Conservation (phyloP, 345 rosid genomes). For the Sapria himalayana region DNA sequence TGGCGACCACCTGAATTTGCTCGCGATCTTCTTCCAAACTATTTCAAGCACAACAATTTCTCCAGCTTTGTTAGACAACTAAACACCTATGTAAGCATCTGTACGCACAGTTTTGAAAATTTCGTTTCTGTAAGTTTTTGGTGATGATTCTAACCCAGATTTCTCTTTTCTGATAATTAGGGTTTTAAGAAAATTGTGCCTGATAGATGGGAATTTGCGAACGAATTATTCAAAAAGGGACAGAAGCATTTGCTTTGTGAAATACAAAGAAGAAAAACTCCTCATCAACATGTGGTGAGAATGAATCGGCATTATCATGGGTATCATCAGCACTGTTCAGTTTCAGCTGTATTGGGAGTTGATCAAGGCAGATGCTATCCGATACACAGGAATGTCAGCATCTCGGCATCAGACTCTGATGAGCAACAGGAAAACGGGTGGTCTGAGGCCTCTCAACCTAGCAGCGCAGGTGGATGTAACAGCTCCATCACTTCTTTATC, state of each 20-base stretch:
- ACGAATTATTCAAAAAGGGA: conserved; percentile 80
- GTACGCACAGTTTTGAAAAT: not conserved
- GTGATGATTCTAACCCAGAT: not conserved
- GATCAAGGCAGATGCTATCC: conserved; percentile 26
- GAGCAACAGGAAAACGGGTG: conserved; percentile 27
- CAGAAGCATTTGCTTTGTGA: conserved; percentile 83
- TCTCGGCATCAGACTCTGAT: conserved; percentile 34
- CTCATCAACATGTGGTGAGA: conserved; percentile 43
- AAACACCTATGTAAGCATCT: conserved; percentile 57
- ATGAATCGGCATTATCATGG: conserved; percentile 25
- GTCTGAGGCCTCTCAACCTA: conserved; percentile 42
- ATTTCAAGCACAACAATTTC: conserved; percentile 96
- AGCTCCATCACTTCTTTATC: conserved; percentile 39
- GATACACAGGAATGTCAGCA: conserved; percentile 27
- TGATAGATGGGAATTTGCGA: conserved; percentile 95
- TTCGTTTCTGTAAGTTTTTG: not conserved
- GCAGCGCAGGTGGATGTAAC: conserved; percentile 8
- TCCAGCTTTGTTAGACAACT: conserved; percentile 96
- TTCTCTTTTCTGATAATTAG: conserved; percentile 13
- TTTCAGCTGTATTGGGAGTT: conserved; percentile 6
- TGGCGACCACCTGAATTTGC: conserved; percentile 95
- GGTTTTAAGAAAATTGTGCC: conserved; percentile 97
- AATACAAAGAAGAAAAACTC: conserved; percentile 77
- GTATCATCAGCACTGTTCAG: conserved; percentile 25
- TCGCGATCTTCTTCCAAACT: conserved; percentile 84